These are phyloP conservation scores for Sisymbrium altissimum DNA, from an alignment of 345 rosid genomes.

Conservation along the genomic window DNA sequence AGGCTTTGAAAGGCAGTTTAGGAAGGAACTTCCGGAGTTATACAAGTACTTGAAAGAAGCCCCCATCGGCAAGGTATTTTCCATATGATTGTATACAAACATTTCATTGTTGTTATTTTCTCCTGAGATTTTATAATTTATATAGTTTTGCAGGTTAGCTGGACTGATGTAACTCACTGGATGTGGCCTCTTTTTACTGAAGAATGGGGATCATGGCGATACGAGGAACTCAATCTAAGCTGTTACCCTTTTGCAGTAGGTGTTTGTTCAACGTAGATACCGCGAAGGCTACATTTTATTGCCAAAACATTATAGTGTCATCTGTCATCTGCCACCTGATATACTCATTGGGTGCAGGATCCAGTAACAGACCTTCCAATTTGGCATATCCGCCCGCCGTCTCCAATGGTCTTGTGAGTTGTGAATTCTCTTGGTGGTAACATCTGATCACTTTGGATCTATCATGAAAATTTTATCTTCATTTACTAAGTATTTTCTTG, in stretches of 20 bases:
- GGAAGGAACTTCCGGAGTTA: conserved; percentile 54
- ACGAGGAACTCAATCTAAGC: conserved; percentile 65
- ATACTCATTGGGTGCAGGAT: conserved; percentile 53
- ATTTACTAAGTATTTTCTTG: not conserved
- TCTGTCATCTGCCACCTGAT: not conserved
- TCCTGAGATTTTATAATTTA: not conserved
- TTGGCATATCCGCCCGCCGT: conserved; percentile 58
- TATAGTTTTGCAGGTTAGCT: conserved; percentile 51
- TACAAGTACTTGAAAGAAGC: conserved; percentile 70
- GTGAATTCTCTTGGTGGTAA: conserved; percentile 16
- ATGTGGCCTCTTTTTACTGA: conserved; percentile 95
- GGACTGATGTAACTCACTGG: conserved; percentile 92
- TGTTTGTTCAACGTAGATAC: not conserved
- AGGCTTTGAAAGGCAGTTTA: conserved; percentile 62
- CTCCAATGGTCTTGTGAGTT: conserved; percentile 76
- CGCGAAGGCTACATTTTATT: not conserved
- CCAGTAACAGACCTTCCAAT: conserved; percentile 82
- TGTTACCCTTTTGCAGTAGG: conserved; percentile 74
- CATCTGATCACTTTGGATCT: not conserved
- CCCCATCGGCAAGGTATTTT: conserved; percentile 61
- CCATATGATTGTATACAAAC: conserved; percentile 1
- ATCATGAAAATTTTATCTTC: too few species aligned
- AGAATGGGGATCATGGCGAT: conserved; percentile 82
- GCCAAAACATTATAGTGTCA: not conserved
- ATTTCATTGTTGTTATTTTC: not conserved